Base-by-base conservation (phyloP, 2,329 filamentous ascomycete species). In the Ilyonectria robusta region DNA sequence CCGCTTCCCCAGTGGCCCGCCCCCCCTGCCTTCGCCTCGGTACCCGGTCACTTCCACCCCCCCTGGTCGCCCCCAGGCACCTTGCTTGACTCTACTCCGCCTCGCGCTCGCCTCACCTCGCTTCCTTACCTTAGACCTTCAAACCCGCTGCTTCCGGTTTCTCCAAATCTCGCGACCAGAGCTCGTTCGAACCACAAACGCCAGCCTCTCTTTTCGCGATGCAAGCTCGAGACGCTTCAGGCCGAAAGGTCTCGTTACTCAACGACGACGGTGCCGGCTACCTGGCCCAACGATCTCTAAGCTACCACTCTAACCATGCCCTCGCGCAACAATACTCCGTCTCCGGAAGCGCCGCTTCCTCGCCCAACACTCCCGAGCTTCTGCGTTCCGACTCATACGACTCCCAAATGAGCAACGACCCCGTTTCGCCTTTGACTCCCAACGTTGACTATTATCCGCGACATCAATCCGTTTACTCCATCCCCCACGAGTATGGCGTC, bases 371-470 rank as follows among this genome's bases (percentile, higher is more conserved):
- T 1, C 88, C 89, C 33, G 86, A 87, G 72, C 84, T 91, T n/a
- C 79, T 87, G 56, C 86, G 88, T 48, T 89, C 88, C 59, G 82
- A 89, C 71, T 91, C 89, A 1, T 90, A 88, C 77, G 89, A 91
- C 75, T 91, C 88, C 11, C 86, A 88, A 68, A 83, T 83, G 71
- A 88, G 86, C 76, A 84, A 82, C 73, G 88, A 88, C 62, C 84
- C 86, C 33, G 75, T 83, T 21, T 88, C 88, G 1, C 89, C 89
- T 26, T 72, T 88, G 66, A 91, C 88, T 0, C 88, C 88, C 1
- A 83, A 82, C 33, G 81, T 84, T 31, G 78, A 81, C 35, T 84
- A 81, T 65, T 84, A 83, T 71, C 75, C 79, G 33, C 79, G 81
- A 69, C 71, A 72, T 50, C 81, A 72, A 48, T 80, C 81, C 47